Conservation (phyloP, 1,139 yeast genomes). For the Yamadazyma oceani region DNA sequence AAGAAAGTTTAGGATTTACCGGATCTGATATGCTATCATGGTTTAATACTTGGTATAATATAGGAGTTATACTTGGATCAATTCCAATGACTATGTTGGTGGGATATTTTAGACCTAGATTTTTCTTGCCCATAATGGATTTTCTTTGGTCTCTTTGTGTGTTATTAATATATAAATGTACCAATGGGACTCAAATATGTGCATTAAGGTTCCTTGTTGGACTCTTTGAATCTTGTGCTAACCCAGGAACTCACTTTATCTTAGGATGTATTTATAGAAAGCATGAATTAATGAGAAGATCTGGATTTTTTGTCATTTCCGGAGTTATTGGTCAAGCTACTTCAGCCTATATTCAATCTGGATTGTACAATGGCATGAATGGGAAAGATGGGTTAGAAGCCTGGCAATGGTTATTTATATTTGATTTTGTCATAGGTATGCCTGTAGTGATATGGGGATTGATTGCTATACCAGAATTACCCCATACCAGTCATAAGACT, state of each 20-base stretch:
- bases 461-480: conserved; percentile 2
- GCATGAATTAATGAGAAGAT: conserved; percentile 36
- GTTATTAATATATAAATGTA: conserved; percentile 47
- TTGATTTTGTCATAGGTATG: conserved; percentile 1
- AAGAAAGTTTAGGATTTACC: conserved; percentile 50
- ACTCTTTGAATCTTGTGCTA: conserved; percentile 56
- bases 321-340: conserved; percentile 8
- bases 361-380: conserved; percentile 21
- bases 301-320: conserved; percentile 46
- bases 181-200: conserved; percentile 44
- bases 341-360: conserved; percentile 27
- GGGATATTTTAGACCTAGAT: conserved; percentile 54
- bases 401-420: conserved; percentile 25
- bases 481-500: conserved; percentile 1
- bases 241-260: conserved; percentile 55
- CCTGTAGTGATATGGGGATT: conserved; percentile 19
- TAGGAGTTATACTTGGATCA: conserved; percentile 61
- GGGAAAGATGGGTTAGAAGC: conserved; percentile 28
- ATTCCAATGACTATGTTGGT: conserved; percentile 57
- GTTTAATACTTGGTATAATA: conserved; percentile 49
- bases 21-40: conserved; percentile 56
- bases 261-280: conserved; percentile 41
- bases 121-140: conserved; percentile 54
- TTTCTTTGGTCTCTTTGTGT: conserved; percentile 60
- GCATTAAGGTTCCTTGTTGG: conserved; percentile 62